Conservation (phyloP, 1,284 basidiomycete species). For the Tranzscheliella williamsii region DNA sequence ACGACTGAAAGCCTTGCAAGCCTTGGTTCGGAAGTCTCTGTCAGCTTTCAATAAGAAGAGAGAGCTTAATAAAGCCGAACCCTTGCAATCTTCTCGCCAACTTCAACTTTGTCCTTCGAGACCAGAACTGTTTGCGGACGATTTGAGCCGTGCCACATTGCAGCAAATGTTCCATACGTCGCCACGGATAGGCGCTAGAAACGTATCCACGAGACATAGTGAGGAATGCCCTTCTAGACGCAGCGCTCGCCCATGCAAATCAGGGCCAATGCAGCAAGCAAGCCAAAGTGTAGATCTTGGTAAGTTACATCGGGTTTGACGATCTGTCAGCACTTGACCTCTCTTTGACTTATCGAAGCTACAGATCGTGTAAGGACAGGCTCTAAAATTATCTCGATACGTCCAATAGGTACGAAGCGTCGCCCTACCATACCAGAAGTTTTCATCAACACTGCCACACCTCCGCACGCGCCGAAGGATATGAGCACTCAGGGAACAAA, state of each 20-base stretch:
- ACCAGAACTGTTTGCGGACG: no score
- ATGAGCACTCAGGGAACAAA: background rate
- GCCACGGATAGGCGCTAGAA: no score
- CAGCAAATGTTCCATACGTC: no score
- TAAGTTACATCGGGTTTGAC: background rate
- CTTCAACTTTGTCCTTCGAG: no score
- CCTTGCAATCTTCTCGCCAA: no score
- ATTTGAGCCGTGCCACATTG: no score
- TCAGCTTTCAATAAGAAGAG: no score
- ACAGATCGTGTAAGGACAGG: slow-evolving; percentile 11
- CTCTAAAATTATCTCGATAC: slow-evolving; percentile 19
- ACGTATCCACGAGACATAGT: background rate
- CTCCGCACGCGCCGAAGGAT: background rate
- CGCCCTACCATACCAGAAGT: slow-evolving; percentile 21
- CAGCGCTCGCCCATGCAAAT: no score
- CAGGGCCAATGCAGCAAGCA: background rate
- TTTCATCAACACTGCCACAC: slow-evolving; percentile 3
- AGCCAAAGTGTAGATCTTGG: slow-evolving; percentile 19
- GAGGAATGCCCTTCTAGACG: background rate
- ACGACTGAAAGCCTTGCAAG: no score
- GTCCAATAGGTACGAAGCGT: slow-evolving; percentile 5
- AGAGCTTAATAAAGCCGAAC: no score
- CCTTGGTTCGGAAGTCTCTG: no score
- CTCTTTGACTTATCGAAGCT: background rate
- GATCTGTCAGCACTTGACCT: no score